Percentiles rank a stretch among this genome's conserved stretches.
Evolutionary conservation across 352 stramenopile genomes (phyloP).

Genomic region (Phytophthora quininea): DNA sequence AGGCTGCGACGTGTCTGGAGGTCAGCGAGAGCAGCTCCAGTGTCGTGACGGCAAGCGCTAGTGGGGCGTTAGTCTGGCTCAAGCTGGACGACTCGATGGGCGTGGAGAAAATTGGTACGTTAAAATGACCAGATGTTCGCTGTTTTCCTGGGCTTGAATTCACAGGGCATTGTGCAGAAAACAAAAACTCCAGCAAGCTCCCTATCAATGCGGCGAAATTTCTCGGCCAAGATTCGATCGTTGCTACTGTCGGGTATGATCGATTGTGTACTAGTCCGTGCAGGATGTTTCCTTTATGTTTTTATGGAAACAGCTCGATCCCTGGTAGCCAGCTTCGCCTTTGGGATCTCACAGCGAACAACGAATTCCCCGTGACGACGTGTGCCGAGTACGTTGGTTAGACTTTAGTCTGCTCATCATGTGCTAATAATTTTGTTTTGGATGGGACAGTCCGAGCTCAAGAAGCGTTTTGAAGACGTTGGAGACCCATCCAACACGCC

Average conservation of each 20-base stretch:
- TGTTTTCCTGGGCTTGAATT: not conserved
- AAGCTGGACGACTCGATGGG: conserved; percentile 58
- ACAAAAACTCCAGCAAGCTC: conserved; percentile 57
- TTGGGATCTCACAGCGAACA: conserved; percentile 73
- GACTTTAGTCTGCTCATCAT: not conserved
- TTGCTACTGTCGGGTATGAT: conserved; percentile 69
- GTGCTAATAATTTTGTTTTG: too few species aligned
- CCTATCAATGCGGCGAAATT: conserved; percentile 76
- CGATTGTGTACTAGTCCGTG: conserved; percentile 1
- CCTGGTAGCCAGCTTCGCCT: conserved; percentile 71
- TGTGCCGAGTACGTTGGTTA: conserved; percentile 58
- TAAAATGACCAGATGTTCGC: not conserved
- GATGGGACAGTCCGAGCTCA: conserved; percentile 34
- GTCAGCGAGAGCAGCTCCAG: conserved; percentile 49
- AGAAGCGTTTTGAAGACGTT: conserved; percentile 57
- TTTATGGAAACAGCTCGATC: conserved; percentile 32
- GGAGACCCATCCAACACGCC: conserved; percentile 78
- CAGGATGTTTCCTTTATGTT: not conserved
- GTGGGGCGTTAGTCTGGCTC: conserved; percentile 70
- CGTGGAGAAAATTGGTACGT: conserved; percentile 59
- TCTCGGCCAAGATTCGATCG: conserved; percentile 66
- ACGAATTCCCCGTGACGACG: conserved; percentile 56
- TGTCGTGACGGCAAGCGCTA: conserved; percentile 59
- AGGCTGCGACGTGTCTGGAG: conserved; percentile 62
- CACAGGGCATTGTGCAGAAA: conserved; percentile 35